Base-by-base conservation (phyloP, 495 filamentous ascomycete species). In the Niebla homalea region DNA sequence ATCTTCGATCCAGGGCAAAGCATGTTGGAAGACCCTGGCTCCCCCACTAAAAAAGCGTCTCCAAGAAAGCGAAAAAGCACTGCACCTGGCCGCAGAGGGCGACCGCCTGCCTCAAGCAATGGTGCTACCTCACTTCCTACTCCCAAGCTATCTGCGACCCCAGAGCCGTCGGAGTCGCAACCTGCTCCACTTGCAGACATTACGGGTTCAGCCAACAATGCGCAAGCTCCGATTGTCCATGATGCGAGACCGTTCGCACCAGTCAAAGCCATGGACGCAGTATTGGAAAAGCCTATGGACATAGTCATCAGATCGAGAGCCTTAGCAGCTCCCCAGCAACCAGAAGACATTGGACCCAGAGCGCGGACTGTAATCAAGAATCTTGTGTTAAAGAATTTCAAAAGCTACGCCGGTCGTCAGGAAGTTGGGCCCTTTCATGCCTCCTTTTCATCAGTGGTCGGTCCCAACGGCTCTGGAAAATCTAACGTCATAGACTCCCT, bases 401-500 rank as follows among this genome's bases (percentile, higher is more conserved):
- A 98, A 73, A 95, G 89, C 63, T 98, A 98, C 65, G 92, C 92
- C 40, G 92, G 92, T 14, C 73, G 83, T 56, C 92, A 97, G 63
- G 81, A 94, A 67, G 92, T 98, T 51, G 92, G 92, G 5, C 92
- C 92, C 0, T 98, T 98, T 62, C 92, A 98, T 67, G 72, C 85
- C 15, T 98, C 92, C 0, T 98, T 98, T 64, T 95, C 93, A n/a
- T 97, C 92, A 0, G 92, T 98, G 14, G 92, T 98, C 37, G 92
- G 92, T 3, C 92, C 92, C 7, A 98, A 98, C 63, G 92, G 92
- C 50, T 97, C 93, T 18, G 92, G 92, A 40, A 98, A 98, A 64
- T 97, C 92, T 5, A 98, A 98, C 60, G 92, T 98, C 43, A 98
- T 98, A 63, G 92, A 98, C 66, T 94, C 92, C 7, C 69, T 98